Conservation (phyloP, 2,329 filamentous ascomycete species). For the Trichoderma citrinoviride region DNA sequence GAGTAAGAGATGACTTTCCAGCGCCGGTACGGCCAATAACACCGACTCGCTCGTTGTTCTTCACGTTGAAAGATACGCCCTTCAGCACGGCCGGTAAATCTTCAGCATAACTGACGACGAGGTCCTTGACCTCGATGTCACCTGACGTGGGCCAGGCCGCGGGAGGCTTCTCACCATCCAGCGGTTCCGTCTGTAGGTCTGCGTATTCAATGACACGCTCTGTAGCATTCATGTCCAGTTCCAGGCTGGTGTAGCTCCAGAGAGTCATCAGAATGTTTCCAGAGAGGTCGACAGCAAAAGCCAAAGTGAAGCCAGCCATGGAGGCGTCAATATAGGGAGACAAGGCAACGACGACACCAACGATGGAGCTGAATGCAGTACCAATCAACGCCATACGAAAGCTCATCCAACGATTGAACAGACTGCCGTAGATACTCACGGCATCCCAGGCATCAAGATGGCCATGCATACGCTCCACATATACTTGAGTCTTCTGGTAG, state of each 20-base stretch:
- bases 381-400: conserved; percentile 70
- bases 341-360: conserved; percentile 62
- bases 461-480: conserved; percentile 66
- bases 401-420: conserved; percentile 75
- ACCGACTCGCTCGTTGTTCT: conserved; percentile 68
- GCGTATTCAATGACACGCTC: conserved; percentile 76
- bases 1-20: conserved; percentile 72
- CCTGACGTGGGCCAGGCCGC: conserved; percentile 75
- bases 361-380: conserved; percentile 63
- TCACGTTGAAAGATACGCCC: conserved; percentile 64
- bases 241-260: conserved; percentile 65
- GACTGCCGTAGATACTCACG: conserved; percentile 65
- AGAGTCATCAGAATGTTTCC: conserved; percentile 63
- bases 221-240: conserved; percentile 75
- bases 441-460: conserved; percentile 67
- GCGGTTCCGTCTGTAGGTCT: conserved; percentile 63
- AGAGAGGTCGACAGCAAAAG: conserved; percentile 70
- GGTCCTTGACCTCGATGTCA: conserved; percentile 66
- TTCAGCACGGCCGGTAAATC: conserved; percentile 70
- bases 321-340: conserved; percentile 63
- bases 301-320: conserved; percentile 71
- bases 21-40: conserved; percentile 76
- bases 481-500: conserved; percentile 66
- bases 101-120: conserved; percentile 69
- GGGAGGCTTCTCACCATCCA: conserved; percentile 59